Percentiles rank a stretch among this genome's conserved stretches.
Conservation (phyloP, 305 asterid genomes). For the Salvia sclarea region DNA sequence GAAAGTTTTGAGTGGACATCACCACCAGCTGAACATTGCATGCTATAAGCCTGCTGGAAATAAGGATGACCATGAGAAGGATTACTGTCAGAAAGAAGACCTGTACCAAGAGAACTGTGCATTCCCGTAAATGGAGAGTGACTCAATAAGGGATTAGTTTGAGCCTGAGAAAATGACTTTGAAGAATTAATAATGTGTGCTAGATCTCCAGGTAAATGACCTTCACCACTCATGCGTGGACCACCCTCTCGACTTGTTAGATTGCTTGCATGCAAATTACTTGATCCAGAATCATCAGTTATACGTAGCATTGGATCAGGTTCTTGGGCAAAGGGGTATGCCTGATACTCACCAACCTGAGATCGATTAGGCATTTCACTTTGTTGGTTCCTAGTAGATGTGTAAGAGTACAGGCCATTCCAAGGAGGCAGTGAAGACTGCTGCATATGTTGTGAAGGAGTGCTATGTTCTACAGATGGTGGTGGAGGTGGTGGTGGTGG, state of each 20-base stretch:
- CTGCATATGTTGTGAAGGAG: conserved; percentile 47
- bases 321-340: conserved; percentile 39
- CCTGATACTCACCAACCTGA: conserved; percentile 49
- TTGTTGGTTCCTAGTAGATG: conserved; percentile 43
- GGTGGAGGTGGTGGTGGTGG: conserved; percentile 40
- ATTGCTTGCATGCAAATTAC: conserved; percentile 41
- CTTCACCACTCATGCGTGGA: conserved; percentile 36
- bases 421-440: conserved; percentile 44
- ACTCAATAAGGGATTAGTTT: conserved; percentile 38
- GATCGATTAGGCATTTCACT: conserved; percentile 44
- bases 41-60: conserved; percentile 42
- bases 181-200: conserved; percentile 38
- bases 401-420: conserved; percentile 44
- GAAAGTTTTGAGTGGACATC: conserved; percentile 35
- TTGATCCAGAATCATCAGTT: conserved; percentile 41
- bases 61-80: conserved; percentile 43
- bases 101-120: conserved; percentile 45
- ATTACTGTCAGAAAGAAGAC: conserved; percentile 42
- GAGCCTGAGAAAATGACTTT: conserved; percentile 41
- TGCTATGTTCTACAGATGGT: conserved; percentile 43
- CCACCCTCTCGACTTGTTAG: conserved; percentile 44
- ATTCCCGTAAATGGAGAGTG: conserved; percentile 44
- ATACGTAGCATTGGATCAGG: conserved; percentile 41
- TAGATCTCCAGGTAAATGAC: conserved; percentile 33
- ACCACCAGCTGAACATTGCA: conserved; percentile 40